phyloP scores from a whole-genome alignment of 345 rosid species.

The Psidium friedrichsthalianum region DNA sequence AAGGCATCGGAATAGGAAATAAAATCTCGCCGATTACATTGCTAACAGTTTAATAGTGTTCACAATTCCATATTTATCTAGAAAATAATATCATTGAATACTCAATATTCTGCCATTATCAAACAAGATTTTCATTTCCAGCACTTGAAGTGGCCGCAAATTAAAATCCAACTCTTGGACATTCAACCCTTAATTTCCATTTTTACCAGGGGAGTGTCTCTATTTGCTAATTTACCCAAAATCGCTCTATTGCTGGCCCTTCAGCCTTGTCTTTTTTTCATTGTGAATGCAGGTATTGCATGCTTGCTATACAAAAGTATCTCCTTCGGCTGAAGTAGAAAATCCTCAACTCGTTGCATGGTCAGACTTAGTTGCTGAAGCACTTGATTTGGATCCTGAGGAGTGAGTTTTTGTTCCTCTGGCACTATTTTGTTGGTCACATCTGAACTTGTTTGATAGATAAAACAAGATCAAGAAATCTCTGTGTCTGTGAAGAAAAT shows the following conservation, averaged over 20 bases:
- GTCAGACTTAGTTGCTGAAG: slow-evolving; percentile 79
- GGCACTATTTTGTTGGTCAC: not conserved
- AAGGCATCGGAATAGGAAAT: not conserved
- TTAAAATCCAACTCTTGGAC: not conserved
- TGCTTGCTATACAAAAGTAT: slow-evolving; percentile 82
- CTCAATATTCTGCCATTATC: not conserved
- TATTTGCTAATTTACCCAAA: not conserved
- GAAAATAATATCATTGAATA: too few relatives aligned
- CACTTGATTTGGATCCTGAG: slow-evolving; percentile 72
- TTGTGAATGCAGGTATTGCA: slow-evolving; percentile 48
- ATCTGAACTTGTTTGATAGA: not conserved
- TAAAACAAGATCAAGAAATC: not conserved
- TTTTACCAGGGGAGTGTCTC: not conserved
- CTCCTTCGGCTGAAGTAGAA: slow-evolving; percentile 79
- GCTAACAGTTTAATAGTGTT: not conserved
- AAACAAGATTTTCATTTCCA: not conserved
- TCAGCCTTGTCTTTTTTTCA: not conserved
- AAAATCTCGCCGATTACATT: not conserved
- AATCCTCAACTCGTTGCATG: slow-evolving; percentile 88
- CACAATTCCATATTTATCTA: not conserved
- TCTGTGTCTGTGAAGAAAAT: not conserved
- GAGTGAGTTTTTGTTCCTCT: slow-evolving; percentile 49
- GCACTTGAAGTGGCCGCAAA: not conserved
- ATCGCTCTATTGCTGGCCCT: not conserved
- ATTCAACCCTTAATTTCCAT: not conserved